These are phyloP conservation scores for Pharus latifolius DNA, from an alignment of 176 grass and related monocot genomes.

Conservation along the genomic window DNA sequence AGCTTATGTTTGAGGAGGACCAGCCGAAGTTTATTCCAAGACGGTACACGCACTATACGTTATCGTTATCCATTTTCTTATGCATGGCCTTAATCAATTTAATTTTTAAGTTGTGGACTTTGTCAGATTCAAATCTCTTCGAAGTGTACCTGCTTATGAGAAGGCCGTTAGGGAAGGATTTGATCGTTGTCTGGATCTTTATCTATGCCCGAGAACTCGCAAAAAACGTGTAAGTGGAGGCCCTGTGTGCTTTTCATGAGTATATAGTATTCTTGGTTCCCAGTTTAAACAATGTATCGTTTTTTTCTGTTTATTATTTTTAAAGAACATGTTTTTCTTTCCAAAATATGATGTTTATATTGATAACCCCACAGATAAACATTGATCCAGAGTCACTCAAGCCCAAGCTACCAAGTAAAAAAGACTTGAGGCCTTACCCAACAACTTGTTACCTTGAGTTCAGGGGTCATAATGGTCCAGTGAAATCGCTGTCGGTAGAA, in stretches of 20 bases:
- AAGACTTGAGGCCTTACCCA: constrained; percentile 93
- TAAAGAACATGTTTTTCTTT: neutral
- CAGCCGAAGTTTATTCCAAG: constrained; percentile 90
- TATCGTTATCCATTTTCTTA: constrained; percentile 5
- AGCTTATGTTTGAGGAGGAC: constrained; percentile 96
- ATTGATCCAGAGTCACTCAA: constrained; percentile 93
- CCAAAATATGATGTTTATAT: neutral
- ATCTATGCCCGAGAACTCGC: constrained; percentile 88
- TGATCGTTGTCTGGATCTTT: constrained; percentile 89
- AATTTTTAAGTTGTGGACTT: constrained; percentile 4
- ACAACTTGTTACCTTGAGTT: constrained; percentile 90
- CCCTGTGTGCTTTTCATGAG: neutral
- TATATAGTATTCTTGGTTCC: neutral
- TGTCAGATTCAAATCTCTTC: constrained; percentile 67
- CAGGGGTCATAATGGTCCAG: constrained; percentile 64
- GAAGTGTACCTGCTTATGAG: constrained; percentile 90
- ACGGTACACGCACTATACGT: constrained; percentile 22
- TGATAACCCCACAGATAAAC: constrained; percentile 63
- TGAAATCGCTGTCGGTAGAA: constrained; percentile 82
- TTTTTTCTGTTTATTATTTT: neutral
- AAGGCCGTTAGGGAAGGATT: constrained; percentile 85
- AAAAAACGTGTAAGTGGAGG: constrained; percentile 70
- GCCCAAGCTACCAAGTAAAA: constrained; percentile 88
- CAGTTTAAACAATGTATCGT: too few species aligned
- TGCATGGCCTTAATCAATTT: constrained; percentile 5